A percentile compares a stretch with the other conserved stretches of the same genome.
These are phyloP conservation scores for Clavispora carvajalis DNA, from an alignment of 805 yeast species.

Conservation along the genomic window DNA sequence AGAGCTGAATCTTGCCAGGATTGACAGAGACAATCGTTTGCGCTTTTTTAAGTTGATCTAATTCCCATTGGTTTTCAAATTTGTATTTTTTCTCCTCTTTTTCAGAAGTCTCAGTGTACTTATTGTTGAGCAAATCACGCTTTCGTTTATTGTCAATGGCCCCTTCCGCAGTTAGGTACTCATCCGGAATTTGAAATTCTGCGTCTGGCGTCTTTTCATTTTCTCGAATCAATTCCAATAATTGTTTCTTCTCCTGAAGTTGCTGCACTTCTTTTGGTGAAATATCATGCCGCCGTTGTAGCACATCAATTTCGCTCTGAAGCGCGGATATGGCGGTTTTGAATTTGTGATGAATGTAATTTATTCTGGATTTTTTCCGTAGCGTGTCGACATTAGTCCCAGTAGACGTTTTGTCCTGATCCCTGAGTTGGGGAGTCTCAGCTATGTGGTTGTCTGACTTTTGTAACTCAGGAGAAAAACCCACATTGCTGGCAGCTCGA, in stretches of 20 bases:
- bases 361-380: neutral
- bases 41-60: constrained; percentile 43
- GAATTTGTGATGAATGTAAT: constrained; percentile 3
- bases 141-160: constrained; percentile 52
- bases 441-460: too few relatives aligned
- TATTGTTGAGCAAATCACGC: constrained; percentile 36
- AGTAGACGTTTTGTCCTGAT: neutral
- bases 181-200: constrained; percentile 43
- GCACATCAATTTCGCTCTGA: constrained; percentile 2
- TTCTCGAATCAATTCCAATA: constrained; percentile 4
- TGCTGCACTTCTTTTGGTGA: constrained; percentile 11
- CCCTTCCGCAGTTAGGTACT: constrained; percentile 47
- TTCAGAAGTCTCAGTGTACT: constrained; percentile 21
- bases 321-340: constrained; percentile 3
- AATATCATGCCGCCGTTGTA: constrained; percentile 2
- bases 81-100: constrained; percentile 17
- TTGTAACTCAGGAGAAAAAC: too few relatives aligned
- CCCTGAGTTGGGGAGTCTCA: too few relatives aligned
- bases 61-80: constrained; percentile 46
- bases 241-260: constrained; percentile 8
- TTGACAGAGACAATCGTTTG: constrained; percentile 20
- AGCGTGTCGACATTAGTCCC: neutral
- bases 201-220: neutral
- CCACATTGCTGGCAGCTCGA: neutral
- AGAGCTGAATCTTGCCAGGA: constrained; percentile 37